These are phyloP conservation scores for Cladosporium colombiae DNA, from an alignment of 2,329 filamentous ascomycete species.

Conservation along the genomic window DNA sequence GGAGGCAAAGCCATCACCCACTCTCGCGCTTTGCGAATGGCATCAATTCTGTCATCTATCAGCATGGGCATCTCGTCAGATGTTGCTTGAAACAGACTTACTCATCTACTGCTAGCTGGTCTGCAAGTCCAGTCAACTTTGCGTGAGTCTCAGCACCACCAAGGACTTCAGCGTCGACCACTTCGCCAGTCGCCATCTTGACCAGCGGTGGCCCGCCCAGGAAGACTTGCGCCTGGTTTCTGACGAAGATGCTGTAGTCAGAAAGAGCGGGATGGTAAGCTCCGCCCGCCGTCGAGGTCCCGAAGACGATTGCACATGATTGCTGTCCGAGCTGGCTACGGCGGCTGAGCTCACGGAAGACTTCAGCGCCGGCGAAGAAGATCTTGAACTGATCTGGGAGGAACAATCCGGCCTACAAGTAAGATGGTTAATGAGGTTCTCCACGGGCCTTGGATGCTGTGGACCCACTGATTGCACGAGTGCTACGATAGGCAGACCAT, in stretches of 20 bases:
- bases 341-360: conserved; percentile 46
- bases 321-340: conserved; percentile 42
- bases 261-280: conserved; percentile 47
- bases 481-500: not conserved
- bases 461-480: not conserved
- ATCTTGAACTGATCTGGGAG: conserved; percentile 49
- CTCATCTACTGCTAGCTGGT: conserved; percentile 48
- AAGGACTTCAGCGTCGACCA: conserved; percentile 44
- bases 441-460: too few species aligned
- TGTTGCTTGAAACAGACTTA: conserved; percentile 24
- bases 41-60: conserved; percentile 39
- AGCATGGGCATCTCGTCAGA: conserved; percentile 1
- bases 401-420: conserved; percentile 23
- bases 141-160: conserved; percentile 48
- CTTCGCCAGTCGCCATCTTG: conserved; percentile 51
- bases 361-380: conserved; percentile 47
- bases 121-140: conserved; percentile 45
- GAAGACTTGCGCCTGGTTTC: conserved; percentile 48
- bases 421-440: too few species aligned
- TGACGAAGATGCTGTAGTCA: conserved; percentile 47
- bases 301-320: conserved; percentile 49
- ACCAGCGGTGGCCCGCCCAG: conserved; percentile 49
- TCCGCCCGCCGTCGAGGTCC: conserved; percentile 47
- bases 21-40: conserved; percentile 42
- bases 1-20: conserved; percentile 33